Percentiles rank a stretch among this genome's conserved stretches.
These are phyloP conservation scores for Metarhizium sp. DNA, from an alignment of 2,329 filamentous ascomycete species.

Conservation along the genomic window DNA sequence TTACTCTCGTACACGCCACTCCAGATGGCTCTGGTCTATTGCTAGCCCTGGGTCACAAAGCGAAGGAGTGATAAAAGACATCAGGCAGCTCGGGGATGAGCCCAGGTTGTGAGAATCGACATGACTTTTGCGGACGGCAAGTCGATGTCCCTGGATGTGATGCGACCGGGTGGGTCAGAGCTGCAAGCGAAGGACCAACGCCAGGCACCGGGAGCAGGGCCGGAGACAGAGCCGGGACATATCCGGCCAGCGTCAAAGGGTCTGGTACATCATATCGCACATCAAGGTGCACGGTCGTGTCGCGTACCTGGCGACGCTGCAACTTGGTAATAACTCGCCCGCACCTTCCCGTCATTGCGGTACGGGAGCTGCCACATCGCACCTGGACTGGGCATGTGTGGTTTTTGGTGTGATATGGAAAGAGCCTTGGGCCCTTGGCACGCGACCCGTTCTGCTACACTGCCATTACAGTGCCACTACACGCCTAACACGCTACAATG, in stretches of 20 bases:
- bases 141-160: not conserved
- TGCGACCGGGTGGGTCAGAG: not conserved
- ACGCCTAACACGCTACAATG: no score
- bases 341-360: not conserved
- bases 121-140: not conserved
- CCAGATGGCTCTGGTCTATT: not conserved
- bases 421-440: not conserved
- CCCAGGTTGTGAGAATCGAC: not conserved
- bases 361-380: not conserved
- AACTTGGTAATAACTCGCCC: not conserved
- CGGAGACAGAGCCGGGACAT: not conserved
- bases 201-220: not conserved
- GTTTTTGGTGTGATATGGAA: not conserved
- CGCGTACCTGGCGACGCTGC: not conserved
- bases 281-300: not conserved
- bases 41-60: not conserved
- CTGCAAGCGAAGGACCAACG: not conserved
- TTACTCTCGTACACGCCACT: not conserved
- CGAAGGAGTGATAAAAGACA: not conserved
- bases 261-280: not conserved
- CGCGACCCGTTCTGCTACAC: not conserved
- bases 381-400: not conserved
- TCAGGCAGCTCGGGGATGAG: not conserved
- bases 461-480: no score
- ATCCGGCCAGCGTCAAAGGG: not conserved